phyloP scores from a whole-genome alignment of 2,329 filamentous ascomycete genomes.

The Curvularia spicifera region DNA sequence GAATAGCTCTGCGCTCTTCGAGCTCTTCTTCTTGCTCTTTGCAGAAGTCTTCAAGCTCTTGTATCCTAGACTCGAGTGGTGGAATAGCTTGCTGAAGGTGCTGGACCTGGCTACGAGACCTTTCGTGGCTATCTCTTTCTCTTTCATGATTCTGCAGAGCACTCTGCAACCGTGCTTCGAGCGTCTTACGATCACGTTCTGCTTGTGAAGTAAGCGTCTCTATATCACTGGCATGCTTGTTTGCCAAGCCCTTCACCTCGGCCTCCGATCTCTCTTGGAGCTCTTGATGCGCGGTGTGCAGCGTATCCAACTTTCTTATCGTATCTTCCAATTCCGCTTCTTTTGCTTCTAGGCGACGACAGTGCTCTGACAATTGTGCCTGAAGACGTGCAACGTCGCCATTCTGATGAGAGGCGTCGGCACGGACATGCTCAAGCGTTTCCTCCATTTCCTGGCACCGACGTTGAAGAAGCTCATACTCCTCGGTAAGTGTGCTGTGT shows the following conservation, averaged over 20 bases:
- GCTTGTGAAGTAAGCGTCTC: constrained; percentile 22
- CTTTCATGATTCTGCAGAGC: constrained; percentile 13
- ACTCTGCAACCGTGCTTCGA: constrained; percentile 29
- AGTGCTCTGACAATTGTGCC: constrained; percentile 24
- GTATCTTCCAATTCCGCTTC: constrained; percentile 27
- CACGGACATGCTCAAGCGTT: constrained; percentile 31
- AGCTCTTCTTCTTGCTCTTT: constrained; percentile 42
- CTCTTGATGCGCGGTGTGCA: constrained; percentile 30
- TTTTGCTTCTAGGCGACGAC: constrained; percentile 25
- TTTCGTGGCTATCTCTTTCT: constrained; percentile 20
- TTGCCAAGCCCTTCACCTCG: constrained; percentile 23
- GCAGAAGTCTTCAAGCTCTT: constrained; percentile 37
- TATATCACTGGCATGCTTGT: constrained; percentile 26
- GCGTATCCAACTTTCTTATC: constrained; percentile 21
- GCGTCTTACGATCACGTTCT: constrained; percentile 19
- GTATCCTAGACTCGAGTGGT: constrained; percentile 28
- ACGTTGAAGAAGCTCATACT: constrained; percentile 45
- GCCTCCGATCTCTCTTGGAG: constrained; percentile 28
- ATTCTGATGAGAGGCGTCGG: constrained; percentile 16
- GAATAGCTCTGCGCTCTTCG: constrained; percentile 32
- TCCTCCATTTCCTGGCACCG: constrained; percentile 32
- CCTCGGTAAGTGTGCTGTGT: constrained; percentile 14
- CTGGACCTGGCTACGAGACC: constrained; percentile 24
- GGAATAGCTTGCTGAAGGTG: constrained; percentile 25
- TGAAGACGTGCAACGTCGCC: constrained; percentile 35